These are phyloP conservation scores for Globisporangium spinosum DNA, from an alignment of 352 stramenopile species.

Conservation along the genomic window DNA sequence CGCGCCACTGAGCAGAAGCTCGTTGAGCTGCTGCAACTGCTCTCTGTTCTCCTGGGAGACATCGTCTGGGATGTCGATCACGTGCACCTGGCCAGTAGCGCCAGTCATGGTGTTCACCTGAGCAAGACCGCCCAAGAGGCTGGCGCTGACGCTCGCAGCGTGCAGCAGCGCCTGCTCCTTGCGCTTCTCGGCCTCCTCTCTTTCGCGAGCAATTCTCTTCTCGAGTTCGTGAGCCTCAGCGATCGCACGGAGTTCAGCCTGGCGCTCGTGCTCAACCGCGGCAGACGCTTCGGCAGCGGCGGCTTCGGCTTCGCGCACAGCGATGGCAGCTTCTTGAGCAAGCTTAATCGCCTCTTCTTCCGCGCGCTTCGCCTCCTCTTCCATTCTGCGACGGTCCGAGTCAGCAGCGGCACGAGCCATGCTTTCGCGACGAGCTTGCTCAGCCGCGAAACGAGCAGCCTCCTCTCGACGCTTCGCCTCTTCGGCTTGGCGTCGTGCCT, in stretches of 20 bases:
- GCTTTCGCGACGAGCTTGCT: constrained; percentile 51
- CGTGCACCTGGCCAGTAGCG: constrained; percentile 62
- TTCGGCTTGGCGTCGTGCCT: constrained; percentile 69
- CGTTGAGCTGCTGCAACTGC: constrained; percentile 83
- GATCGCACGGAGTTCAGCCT: constrained; percentile 78
- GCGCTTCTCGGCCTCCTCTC: constrained; percentile 49
- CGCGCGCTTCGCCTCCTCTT: constrained; percentile 64
- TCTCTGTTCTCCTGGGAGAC: constrained; percentile 84
- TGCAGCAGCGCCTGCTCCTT: constrained; percentile 60
- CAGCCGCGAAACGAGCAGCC: constrained; percentile 52
- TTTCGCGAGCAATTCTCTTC: constrained; percentile 49
- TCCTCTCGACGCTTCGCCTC: constrained; percentile 84
- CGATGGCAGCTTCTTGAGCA: constrained; percentile 48
- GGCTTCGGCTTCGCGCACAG: constrained; percentile 56
- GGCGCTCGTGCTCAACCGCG: constrained; percentile 75
- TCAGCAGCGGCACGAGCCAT: constrained; percentile 47
- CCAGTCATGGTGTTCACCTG: constrained; percentile 77
- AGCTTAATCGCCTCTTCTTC: constrained; percentile 60
- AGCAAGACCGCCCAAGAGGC: constrained; percentile 66
- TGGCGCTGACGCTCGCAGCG: constrained; percentile 77
- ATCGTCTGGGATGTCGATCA: constrained; percentile 81
- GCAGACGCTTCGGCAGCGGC: constrained; percentile 72
- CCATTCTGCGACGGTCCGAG: constrained; percentile 62
- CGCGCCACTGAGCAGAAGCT: constrained; percentile 74
- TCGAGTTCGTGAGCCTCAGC: constrained; percentile 67